Base-by-base conservation (phyloP, 1,139 yeast genomes). In the Magnusiomyces tetraspermus region DNA sequence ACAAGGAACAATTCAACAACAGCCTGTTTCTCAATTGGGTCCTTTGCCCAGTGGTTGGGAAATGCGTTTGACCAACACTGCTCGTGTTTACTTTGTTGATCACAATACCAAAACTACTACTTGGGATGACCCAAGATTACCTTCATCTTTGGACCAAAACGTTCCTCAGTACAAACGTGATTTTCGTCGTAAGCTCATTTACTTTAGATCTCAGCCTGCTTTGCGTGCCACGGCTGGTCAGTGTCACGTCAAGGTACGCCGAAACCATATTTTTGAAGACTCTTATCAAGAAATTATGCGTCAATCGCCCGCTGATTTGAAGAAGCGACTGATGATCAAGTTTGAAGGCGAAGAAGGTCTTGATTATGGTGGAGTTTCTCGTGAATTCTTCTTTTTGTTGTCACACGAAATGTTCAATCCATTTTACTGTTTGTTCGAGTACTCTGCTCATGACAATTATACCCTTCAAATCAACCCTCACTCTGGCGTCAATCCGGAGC, bases 1-100 rank as follows among this genome's bases (percentile, higher is more conserved):
- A 13, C 43, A 52, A 3, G 53, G 55, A 2, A 50, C 51, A 11
- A 50, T 53, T 26, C 53, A 53, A 30, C 97, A 94, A 63, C 98
- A 92, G 72, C 96, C 98, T 33, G 96, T 92, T n/a, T 85, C 96
- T 51, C 97, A 94, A 69, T 77, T 92, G 68, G 98, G 98, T 11
- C 98, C 98, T 52, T 76, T 92, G 64, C 99, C 99, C 51, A 82
- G 92, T 51, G 99, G 99, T 52, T 92, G 99, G 99, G 99, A 92
- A 74, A 92, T 92, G 99, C 85, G 99, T 71, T 79, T 94, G 65
- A 94, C 99, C 49, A 92, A 90, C 70, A 92, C 98, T 1, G 97
- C 98, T 21, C 80, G 99, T 68, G 98, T 94, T 24, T 92, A 92
- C 70, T 92, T 92, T 70, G 99, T 92, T 59, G 99, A 92, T 70